These are phyloP conservation scores for Candida nonsorbophila DNA, from an alignment of 805 yeast genomes.

Conservation along the genomic window DNA sequence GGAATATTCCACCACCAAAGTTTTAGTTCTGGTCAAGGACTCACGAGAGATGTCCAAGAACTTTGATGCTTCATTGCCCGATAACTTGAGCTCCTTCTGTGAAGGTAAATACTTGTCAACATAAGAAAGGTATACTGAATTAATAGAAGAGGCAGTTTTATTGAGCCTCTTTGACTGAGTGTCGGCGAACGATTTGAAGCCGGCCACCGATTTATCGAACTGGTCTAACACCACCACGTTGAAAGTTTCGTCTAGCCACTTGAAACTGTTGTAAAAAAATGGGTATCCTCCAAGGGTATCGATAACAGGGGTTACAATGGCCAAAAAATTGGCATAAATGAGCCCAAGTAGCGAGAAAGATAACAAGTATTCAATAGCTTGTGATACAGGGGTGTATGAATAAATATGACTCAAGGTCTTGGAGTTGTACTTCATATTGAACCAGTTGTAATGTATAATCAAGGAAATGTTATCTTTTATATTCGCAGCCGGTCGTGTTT, in stretches of 20 bases:
- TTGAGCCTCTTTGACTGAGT: too few species aligned
- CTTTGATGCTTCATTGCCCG: slow-evolving; percentile 13
- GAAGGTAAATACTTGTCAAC: slow-evolving; percentile 21
- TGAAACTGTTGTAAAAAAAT: slow-evolving; percentile 11
- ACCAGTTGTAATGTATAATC: too few species aligned
- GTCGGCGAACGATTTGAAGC: too few species aligned
- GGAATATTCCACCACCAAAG: slow-evolving; percentile 16
- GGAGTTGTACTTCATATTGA: slow-evolving; percentile 26
- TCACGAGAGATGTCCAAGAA: slow-evolving; percentile 14
- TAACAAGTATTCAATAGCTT: slow-evolving; percentile 15
- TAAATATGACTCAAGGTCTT: slow-evolving; percentile 26
- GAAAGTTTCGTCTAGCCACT: slow-evolving; percentile 14
- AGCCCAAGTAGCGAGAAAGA: slow-evolving; percentile 19
- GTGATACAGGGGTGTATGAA: slow-evolving; percentile 24
- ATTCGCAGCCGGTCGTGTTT: not conserved
- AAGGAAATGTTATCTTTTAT: not conserved
- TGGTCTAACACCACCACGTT: not conserved
- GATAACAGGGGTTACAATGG: slow-evolving; percentile 16
- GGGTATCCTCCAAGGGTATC: slow-evolving; percentile 17
- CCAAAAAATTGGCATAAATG: slow-evolving; percentile 17
- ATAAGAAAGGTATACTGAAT: slow-evolving; percentile 5
- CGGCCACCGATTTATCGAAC: slow-evolving; percentile 2
- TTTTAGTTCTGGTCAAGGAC: slow-evolving; percentile 14
- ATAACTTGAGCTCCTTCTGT: slow-evolving; percentile 19
- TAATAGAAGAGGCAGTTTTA: too few species aligned